These are phyloP conservation scores for Mycena rebaudengoi DNA, from an alignment of 768 basidiomycete genomes.

Conservation along the genomic window DNA sequence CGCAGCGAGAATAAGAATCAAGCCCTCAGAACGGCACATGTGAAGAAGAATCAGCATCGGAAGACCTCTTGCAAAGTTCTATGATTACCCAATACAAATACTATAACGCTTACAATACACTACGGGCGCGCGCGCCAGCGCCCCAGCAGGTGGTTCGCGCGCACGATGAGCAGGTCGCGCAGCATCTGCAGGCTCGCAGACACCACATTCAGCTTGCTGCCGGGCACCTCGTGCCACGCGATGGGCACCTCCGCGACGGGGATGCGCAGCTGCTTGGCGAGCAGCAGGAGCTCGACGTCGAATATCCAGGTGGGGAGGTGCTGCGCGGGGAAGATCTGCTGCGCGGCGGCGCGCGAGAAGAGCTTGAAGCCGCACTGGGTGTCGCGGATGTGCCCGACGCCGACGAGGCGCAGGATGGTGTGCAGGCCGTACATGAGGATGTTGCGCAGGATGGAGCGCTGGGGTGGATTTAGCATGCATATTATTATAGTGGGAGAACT, in stretches of 20 bases:
- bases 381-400: conserved; percentile 90
- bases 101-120: too few species aligned
- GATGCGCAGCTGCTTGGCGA: conserved; percentile 81
- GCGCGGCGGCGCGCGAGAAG: conserved; percentile 85
- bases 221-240: conserved; percentile 92
- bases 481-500: neutral
- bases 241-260: conserved; percentile 89
- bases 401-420: conserved; percentile 86
- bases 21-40: too few species aligned
- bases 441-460: conserved; percentile 91
- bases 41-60: too few species aligned
- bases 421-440: conserved; percentile 95
- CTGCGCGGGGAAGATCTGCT: conserved; percentile 84
- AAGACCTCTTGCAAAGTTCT: too few species aligned
- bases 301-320: conserved; percentile 96
- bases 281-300: conserved; percentile 90
- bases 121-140: too few species aligned
- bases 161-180: conserved; percentile 82
- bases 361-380: conserved; percentile 99
- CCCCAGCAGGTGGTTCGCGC: conserved; percentile 83
- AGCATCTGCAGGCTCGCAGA: conserved; percentile 91
- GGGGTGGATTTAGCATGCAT: conserved; percentile 11
- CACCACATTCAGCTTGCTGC: conserved; percentile 90
- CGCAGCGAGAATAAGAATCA: too few species aligned
- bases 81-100: too few species aligned